These are phyloP conservation scores for Hexamita inflata DNA, from an alignment of 208 protist species.

Conservation along the genomic window DNA sequence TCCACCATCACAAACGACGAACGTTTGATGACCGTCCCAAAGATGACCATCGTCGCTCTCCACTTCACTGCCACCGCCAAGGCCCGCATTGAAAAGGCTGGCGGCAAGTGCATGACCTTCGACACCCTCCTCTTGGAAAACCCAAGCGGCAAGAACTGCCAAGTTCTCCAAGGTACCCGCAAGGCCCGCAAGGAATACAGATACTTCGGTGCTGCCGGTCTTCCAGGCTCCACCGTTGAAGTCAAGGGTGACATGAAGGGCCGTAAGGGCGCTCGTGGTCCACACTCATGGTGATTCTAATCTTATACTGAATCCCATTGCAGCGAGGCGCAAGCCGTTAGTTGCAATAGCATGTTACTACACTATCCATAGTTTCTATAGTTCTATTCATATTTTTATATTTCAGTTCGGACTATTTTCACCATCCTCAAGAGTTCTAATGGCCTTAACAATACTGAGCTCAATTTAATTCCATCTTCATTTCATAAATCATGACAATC, in stretches of 20 bases:
- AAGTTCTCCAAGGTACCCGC: conserved; percentile 84
- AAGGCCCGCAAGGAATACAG: conserved; percentile 79
- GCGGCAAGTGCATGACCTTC: conserved; percentile 93
- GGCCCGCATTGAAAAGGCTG: conserved; percentile 84
- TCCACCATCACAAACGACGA: conserved; percentile 94
- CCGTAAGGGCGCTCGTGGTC: conserved; percentile 1
- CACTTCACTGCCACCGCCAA: conserved; percentile 89
- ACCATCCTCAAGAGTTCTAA: no score
- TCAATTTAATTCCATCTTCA: no score
- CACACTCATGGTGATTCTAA: conserved; percentile 17
- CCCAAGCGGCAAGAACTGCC: conserved; percentile 83
- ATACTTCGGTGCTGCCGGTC: conserved; percentile 85
- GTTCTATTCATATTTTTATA: no score
- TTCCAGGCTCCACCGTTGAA: conserved; percentile 53
- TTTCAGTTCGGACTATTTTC: no score
- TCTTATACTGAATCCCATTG: no score
- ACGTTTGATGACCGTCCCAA: conserved; percentile 66
- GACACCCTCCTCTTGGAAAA: conserved; percentile 88
- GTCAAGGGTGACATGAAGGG: conserved; percentile 28
- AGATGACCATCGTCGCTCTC: conserved; percentile 79
- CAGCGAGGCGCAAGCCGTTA: no score
- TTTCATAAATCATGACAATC: no score
- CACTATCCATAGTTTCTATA: no score
- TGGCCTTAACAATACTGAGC: no score
- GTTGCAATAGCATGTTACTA: no score